A percentile compares a stretch with the other conserved stretches of the same genome.
These are phyloP conservation scores for Geranium rotundifolium DNA, from an alignment of 345 rosid genomes.

Conservation along the genomic window DNA sequence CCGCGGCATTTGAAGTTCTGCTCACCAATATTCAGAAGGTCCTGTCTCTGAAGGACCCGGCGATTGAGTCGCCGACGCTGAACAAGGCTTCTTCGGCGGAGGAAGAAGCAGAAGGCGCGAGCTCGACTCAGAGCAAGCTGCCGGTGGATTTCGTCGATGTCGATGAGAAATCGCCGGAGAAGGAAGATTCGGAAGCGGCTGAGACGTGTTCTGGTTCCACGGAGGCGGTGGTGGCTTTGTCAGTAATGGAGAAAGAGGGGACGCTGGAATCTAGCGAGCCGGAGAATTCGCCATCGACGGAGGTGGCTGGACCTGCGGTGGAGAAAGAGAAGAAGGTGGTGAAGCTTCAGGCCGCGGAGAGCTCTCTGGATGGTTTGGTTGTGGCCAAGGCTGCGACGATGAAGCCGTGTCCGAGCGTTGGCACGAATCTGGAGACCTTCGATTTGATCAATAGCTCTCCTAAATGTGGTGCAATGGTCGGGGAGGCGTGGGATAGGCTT, in stretches of 20 bases:
- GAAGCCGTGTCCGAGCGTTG: conserved; percentile 28
- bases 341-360: conserved; percentile 8
- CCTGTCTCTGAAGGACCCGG: background rate
- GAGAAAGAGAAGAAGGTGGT: conserved; percentile 11
- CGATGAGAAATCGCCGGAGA: background rate
- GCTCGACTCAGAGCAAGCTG: background rate
- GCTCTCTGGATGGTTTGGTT: conserved; percentile 3
- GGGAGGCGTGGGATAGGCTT: conserved; percentile 41
- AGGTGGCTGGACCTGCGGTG: background rate
- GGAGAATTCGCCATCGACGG: conserved; percentile 8
- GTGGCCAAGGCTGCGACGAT: conserved; percentile 2
- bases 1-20: background rate
- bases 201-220: background rate
- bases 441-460: conserved; percentile 11
- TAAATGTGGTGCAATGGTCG: conserved; percentile 27
- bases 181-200: background rate
- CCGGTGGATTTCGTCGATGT: background rate
- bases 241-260: background rate
- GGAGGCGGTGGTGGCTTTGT: background rate
- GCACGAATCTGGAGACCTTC: conserved; percentile 17
- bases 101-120: background rate
- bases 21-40: background rate
- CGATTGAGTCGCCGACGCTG: background rate
- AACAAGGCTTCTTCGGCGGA: background rate
- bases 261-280: background rate